These are phyloP conservation scores for Fusarium buharicum DNA, from an alignment of 2,329 filamentous ascomycete genomes.

Conservation along the genomic window DNA sequence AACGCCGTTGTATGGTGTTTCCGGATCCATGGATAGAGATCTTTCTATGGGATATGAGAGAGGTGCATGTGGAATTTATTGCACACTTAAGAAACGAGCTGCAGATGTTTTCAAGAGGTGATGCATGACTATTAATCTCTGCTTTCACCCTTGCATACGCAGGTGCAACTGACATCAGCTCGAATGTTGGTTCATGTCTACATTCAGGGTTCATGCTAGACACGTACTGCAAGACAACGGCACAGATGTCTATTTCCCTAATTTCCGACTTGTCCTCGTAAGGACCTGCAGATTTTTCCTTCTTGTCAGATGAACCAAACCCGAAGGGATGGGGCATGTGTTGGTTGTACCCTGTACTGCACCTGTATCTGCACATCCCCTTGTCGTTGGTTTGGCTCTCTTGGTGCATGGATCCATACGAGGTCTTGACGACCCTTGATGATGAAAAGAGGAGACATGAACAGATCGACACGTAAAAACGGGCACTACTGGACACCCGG, in stretches of 20 bases:
- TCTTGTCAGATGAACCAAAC: neutral
- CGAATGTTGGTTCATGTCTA: neutral
- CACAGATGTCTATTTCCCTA: slow-evolving; percentile 1
- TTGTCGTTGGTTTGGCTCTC: neutral
- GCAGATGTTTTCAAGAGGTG: slow-evolving; percentile 1
- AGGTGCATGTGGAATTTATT: too few relatives aligned
- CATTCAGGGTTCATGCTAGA: neutral
- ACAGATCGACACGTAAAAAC: neutral
- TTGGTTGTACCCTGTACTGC: neutral
- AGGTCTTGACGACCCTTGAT: neutral
- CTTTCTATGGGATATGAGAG: neutral
- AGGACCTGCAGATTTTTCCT: neutral
- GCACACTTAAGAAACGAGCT: neutral
- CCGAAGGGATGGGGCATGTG: neutral
- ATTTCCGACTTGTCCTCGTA: neutral
- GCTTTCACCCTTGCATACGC: slow-evolving; percentile 1
- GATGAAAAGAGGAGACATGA: neutral
- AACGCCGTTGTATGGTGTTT: slow-evolving; percentile 3
- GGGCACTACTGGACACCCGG: neutral
- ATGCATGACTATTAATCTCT: slow-evolving; percentile 13
- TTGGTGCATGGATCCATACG: slow-evolving; percentile 4
- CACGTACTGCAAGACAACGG: neutral
- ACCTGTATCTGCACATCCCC: too few relatives aligned
- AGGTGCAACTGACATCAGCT: neutral
- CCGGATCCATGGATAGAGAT: slow-evolving; percentile 18